A percentile compares a stretch with the other conserved stretches of the same genome.
phyloP scores from a whole-genome alignment of 1,284 basidiomycete species.

The Phellinidium pouzarii region DNA sequence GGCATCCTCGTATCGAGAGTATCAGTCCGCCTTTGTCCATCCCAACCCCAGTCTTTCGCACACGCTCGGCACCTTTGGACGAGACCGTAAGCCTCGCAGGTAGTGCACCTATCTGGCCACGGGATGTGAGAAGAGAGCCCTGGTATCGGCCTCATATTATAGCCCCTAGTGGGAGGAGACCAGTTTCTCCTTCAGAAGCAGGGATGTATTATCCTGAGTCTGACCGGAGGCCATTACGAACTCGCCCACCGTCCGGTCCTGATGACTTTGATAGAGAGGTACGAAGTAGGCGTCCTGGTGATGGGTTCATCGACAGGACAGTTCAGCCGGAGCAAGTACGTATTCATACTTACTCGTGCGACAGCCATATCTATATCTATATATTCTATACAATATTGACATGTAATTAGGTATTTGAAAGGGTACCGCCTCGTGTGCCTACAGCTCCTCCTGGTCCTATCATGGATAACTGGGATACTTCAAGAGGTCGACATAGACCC shows the following conservation, averaged over 20 bases:
- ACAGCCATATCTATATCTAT: too few relatives aligned
- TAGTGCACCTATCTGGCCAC: background rate
- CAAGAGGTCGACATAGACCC: background rate
- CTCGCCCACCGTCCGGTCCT: constrained; percentile 8
- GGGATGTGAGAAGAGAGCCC: background rate
- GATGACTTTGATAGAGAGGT: constrained; percentile 9
- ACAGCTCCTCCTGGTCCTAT: constrained; percentile 11
- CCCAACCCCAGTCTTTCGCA: constrained; percentile 6
- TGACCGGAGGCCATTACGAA: background rate
- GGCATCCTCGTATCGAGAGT: constrained; percentile 6
- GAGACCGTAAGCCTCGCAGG: background rate
- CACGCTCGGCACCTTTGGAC: constrained; percentile 13
- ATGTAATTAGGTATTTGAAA: constrained; percentile 1
- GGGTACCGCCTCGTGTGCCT: constrained; percentile 2
- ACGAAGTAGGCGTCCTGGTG: background rate
- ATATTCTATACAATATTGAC: too few relatives aligned
- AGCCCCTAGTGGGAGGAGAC: background rate
- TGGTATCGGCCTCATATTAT: constrained; percentile 1
- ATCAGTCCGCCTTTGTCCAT: constrained; percentile 11
- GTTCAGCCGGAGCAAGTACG: background rate
- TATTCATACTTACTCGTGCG: too few relatives aligned
- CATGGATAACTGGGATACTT: background rate
- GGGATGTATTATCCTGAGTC: background rate
- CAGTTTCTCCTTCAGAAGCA: background rate
- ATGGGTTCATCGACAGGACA: constrained; percentile 13